Evolutionary conservation across 257 asterid genomes (phyloP).

Genomic region (Misopates orontium): DNA sequence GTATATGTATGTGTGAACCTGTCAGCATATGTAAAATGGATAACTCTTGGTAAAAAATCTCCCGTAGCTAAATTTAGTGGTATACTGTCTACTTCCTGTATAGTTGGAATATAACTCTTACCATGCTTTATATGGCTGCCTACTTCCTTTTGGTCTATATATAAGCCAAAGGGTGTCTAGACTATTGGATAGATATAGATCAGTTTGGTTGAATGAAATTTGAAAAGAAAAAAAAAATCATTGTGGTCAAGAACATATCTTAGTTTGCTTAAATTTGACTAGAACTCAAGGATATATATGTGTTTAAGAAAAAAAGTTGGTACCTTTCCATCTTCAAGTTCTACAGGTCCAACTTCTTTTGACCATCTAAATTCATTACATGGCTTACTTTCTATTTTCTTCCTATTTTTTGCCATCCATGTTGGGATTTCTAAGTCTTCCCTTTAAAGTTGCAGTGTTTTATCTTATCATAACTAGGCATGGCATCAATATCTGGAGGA

Average conservation of each 20-base stretch:
- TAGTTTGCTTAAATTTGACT: too few relatives aligned
- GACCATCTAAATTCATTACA: too few relatives aligned
- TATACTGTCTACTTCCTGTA: too few relatives aligned
- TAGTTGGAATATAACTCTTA: too few relatives aligned
- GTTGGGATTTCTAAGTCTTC: not conserved
- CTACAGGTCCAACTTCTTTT: too few relatives aligned
- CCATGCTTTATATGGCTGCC: conserved; percentile 17
- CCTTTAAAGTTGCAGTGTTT: not conserved
- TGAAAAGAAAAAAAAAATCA: too few relatives aligned
- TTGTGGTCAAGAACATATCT: too few relatives aligned
- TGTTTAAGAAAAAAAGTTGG: not conserved
- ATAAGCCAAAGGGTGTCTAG: conserved; percentile 11
- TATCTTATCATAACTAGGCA: not conserved
- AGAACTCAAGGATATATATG: not conserved
- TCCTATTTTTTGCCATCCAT: not conserved
- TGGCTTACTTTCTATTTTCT: not conserved
- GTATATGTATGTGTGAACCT: not conserved
- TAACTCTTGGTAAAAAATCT: not conserved
- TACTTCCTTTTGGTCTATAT: not conserved
- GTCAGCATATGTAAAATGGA: not conserved
- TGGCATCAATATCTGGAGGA: not conserved
- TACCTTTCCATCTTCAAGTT: too few relatives aligned
- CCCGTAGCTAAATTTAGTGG: not conserved
- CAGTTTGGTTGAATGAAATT: too few relatives aligned
- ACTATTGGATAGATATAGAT: not conserved